A percentile compares a stretch with the other conserved stretches of the same genome.
These are phyloP conservation scores for Aspergillus cavernicola DNA, from an alignment of 495 filamentous ascomycete species.

Conservation along the genomic window DNA sequence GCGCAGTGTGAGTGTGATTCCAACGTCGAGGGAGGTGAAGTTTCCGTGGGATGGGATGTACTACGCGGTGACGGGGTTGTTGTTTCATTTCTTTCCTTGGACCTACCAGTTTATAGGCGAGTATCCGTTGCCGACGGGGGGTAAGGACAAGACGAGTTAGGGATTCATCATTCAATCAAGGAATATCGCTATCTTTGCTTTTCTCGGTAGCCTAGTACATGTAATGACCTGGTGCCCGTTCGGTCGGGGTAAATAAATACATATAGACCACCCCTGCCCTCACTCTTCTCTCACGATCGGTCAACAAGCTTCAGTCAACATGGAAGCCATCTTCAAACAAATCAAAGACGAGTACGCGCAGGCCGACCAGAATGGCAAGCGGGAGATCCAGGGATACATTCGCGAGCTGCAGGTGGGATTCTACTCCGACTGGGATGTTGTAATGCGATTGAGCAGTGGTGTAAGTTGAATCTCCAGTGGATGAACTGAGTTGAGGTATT, in stretches of 20 bases:
- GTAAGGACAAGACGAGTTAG: neutral
- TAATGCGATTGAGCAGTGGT: neutral
- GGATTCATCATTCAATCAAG: too few species aligned
- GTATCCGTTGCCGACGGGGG: neutral
- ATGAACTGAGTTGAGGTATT: neutral
- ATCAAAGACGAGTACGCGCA: neutral
- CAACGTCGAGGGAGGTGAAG: neutral
- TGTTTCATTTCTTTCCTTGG: neutral
- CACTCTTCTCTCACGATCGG: too few species aligned
- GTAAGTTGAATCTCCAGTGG: neutral
- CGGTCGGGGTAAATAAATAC: too few species aligned
- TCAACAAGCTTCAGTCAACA: too few species aligned
- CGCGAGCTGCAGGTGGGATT: neutral
- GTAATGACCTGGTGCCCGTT: too few species aligned
- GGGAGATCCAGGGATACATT: neutral
- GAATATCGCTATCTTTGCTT: too few species aligned
- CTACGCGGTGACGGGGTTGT: neutral
- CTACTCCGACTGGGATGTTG: neutral
- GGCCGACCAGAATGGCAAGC: neutral
- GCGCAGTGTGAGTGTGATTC: neutral
- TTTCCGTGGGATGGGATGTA: neutral
- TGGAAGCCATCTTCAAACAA: neutral
- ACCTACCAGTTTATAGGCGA: neutral
- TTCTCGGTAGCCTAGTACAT: too few species aligned
- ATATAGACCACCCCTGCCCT: too few species aligned